Conservation (phyloP, 306 rosid genomes). For the Fagus crenata region DNA sequence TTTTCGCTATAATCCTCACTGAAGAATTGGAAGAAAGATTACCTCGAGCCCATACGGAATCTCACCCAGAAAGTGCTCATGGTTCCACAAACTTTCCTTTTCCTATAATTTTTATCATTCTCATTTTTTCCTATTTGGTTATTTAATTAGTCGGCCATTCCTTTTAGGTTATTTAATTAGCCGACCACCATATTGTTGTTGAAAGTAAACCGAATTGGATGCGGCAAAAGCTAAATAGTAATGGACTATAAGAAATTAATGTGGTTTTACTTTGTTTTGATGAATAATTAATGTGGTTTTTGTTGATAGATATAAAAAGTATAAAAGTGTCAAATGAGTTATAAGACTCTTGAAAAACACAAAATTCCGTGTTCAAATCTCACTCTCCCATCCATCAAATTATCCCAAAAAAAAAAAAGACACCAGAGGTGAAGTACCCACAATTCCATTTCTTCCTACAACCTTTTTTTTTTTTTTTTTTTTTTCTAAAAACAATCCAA, state of each 20-base stretch:
- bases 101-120: constrained; percentile 9
- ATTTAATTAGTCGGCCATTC: neutral
- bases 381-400: too few species aligned
- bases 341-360: too few species aligned
- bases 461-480: neutral
- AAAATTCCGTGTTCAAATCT: too few species aligned
- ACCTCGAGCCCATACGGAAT: constrained; percentile 13
- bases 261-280: neutral
- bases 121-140: neutral
- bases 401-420: too few species aligned
- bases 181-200: neutral
- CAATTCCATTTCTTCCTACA: neutral
- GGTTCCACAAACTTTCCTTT: constrained; percentile 14
- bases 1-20: neutral
- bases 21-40: constrained; percentile 11
- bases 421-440: neutral
- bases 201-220: neutral
- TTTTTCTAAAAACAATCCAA: neutral
- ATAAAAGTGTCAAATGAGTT: too few species aligned
- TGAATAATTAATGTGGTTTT: too few species aligned
- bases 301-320: too few species aligned
- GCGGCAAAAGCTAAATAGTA: neutral
- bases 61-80: constrained; percentile 20
- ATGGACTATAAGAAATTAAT: neutral
- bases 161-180: neutral